A percentile compares a stretch with the other conserved stretches of the same genome.
These are phyloP conservation scores for Colletotrichum falcatum DNA, from an alignment of 2,329 filamentous ascomycete species.

Conservation along the genomic window DNA sequence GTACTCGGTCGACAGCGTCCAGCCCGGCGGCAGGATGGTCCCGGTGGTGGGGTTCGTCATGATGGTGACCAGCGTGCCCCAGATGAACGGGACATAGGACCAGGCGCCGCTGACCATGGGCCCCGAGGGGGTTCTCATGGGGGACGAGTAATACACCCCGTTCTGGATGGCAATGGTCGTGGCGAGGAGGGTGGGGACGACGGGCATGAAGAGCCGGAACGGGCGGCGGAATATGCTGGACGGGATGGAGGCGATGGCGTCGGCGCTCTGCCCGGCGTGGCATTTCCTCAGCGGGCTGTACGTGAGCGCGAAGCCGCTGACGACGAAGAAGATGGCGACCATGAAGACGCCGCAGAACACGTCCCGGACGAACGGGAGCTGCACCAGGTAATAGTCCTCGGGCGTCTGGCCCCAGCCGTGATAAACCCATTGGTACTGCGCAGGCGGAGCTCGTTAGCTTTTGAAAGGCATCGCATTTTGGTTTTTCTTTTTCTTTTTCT, in stretches of 20 bases:
- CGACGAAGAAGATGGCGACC: conserved; percentile 53
- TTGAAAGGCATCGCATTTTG: conserved; percentile 47
- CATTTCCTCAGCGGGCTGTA: conserved; percentile 47
- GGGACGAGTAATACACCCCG: neutral
- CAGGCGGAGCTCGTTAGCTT: conserved; percentile 16
- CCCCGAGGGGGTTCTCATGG: neutral
- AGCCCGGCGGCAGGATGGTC: conserved; percentile 66
- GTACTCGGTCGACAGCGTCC: conserved; percentile 73
- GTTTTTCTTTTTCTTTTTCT: too few species aligned
- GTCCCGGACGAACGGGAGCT: conserved; percentile 47
- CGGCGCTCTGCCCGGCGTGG: conserved; percentile 34
- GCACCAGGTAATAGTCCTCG: conserved; percentile 36
- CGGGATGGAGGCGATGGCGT: conserved; percentile 25
- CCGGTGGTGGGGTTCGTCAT: conserved; percentile 64
- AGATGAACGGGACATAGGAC: conserved; percentile 63
- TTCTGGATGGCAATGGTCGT: neutral
- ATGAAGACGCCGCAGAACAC: conserved; percentile 46
- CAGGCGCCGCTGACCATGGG: conserved; percentile 45
- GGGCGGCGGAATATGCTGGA: conserved; percentile 41
- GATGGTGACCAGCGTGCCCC: conserved; percentile 59
- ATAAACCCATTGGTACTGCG: conserved; percentile 13
- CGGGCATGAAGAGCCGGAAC: conserved; percentile 41
- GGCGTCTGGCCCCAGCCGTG: conserved; percentile 22
- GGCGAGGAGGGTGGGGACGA: conserved; percentile 18
- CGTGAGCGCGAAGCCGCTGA: conserved; percentile 53